Percentiles rank a stretch among this genome's conserved stretches.
Conservation (phyloP, 495 filamentous ascomycete species). For the Pyrenula aspistea region DNA sequence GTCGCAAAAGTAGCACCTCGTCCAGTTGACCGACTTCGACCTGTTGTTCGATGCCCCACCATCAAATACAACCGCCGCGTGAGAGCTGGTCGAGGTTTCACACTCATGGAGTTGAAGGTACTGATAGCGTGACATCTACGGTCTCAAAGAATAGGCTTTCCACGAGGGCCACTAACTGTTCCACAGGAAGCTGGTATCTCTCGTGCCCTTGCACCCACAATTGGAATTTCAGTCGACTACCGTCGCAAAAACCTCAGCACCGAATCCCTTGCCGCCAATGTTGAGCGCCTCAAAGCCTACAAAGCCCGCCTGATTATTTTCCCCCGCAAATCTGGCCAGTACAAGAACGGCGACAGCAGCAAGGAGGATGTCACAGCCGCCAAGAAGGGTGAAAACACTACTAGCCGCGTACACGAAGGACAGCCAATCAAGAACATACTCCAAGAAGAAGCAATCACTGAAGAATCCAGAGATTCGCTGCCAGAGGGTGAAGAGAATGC, state of each 20-base stretch:
- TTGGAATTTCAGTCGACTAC: slow-evolving; percentile 93
- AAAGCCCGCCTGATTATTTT: slow-evolving; percentile 89
- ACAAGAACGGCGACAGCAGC: slow-evolving; percentile 80
- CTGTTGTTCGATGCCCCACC: slow-evolving; percentile 86
- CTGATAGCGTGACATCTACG: slow-evolving; percentile 8
- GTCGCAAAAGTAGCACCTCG: slow-evolving; percentile 88
- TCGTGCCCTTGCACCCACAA: slow-evolving; percentile 82
- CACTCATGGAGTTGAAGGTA: slow-evolving; percentile 95
- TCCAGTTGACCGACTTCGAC: slow-evolving; percentile 92
- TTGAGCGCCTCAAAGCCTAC: slow-evolving; percentile 93
- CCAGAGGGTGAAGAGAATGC: slow-evolving; percentile 70
- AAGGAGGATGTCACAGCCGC: slow-evolving; percentile 71
- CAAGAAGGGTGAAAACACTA: slow-evolving; percentile 49
- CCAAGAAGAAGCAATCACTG: slow-evolving; percentile 46
- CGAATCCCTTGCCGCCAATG: slow-evolving; percentile 86
- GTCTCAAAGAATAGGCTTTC: background rate
- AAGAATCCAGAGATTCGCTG: slow-evolving; percentile 73
- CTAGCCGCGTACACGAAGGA: slow-evolving; percentile 38
- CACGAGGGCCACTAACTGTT: slow-evolving; percentile 1
- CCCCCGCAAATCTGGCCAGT: slow-evolving; percentile 85
- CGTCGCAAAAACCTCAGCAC: slow-evolving; percentile 93
- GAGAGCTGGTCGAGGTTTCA: slow-evolving; percentile 92
- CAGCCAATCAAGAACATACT: slow-evolving; percentile 62
- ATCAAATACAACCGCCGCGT: slow-evolving; percentile 99
- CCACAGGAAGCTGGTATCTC: slow-evolving; percentile 85